Percentiles rank a stretch among this genome's conserved stretches.
These are phyloP conservation scores for Ambrosiella beaveri DNA, from an alignment of 2,329 filamentous ascomycete genomes.

Conservation along the genomic window DNA sequence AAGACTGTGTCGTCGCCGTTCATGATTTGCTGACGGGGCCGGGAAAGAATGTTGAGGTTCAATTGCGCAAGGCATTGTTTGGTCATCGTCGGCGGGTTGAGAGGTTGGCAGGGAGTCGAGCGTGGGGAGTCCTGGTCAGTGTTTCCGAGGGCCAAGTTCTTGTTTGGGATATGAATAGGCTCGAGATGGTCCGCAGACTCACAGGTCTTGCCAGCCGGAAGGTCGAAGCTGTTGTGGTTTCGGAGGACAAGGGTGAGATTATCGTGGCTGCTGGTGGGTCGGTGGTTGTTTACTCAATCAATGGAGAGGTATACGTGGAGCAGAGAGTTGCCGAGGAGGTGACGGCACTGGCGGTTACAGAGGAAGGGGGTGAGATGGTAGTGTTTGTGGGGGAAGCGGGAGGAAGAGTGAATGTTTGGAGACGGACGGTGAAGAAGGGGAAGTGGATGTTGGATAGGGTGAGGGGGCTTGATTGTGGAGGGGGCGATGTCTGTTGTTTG, in stretches of 20 bases:
- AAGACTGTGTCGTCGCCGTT: slow-evolving; percentile 79
- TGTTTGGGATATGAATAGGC: slow-evolving; percentile 85
- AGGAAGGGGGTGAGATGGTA: slow-evolving; percentile 76
- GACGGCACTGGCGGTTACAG: slow-evolving; percentile 63
- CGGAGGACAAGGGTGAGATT: slow-evolving; percentile 81
- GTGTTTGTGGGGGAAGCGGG: slow-evolving; percentile 77
- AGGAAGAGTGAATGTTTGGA: slow-evolving; percentile 69
- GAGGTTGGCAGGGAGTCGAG: slow-evolving; percentile 66
- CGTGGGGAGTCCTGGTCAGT: slow-evolving; percentile 76
- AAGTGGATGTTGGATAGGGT: slow-evolving; percentile 61
- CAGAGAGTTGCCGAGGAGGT: slow-evolving; percentile 59
- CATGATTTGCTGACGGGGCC: slow-evolving; percentile 51
- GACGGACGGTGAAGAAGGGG: slow-evolving; percentile 27
- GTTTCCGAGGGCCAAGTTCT: slow-evolving; percentile 67
- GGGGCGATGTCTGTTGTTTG: slow-evolving; percentile 70
- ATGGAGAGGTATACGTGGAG: slow-evolving; percentile 66
- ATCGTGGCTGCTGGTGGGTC: slow-evolving; percentile 63
- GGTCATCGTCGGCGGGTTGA: slow-evolving; percentile 77
- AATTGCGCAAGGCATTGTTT: slow-evolving; percentile 66
- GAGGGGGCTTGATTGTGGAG: slow-evolving; percentile 52
- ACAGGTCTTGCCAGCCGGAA: slow-evolving; percentile 32
- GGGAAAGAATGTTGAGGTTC: slow-evolving; percentile 58
- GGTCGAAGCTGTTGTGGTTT: slow-evolving; percentile 64
- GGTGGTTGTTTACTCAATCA: slow-evolving; percentile 68
- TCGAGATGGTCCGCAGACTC: slow-evolving; percentile 67